Conservation (phyloP, 1,284 basidiomycete genomes). For the Ceratobasidium sp. region DNA sequence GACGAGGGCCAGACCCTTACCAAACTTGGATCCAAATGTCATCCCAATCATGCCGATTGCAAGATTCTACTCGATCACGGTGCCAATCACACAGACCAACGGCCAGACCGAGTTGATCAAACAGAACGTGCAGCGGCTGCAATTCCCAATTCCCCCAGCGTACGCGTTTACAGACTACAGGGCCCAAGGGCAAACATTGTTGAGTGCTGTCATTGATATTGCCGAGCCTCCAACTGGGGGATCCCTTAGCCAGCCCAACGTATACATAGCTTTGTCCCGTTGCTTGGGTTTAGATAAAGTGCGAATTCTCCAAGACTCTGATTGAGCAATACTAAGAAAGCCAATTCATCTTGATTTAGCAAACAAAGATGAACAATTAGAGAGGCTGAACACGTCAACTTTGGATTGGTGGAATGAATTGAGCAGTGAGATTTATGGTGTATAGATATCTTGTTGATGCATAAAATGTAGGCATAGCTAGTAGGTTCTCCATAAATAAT, state of each 20-base stretch:
- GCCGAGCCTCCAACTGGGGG: conserved; percentile 11
- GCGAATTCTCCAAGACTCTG: background rate
- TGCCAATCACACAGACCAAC: background rate
- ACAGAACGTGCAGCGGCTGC: background rate
- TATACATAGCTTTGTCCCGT: conserved; percentile 42
- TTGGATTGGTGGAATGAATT: background rate
- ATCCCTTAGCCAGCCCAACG: conserved; percentile 23
- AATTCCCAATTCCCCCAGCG: too few relatives aligned
- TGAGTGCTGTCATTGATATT: too few relatives aligned
- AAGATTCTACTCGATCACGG: background rate
- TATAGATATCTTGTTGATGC: too few relatives aligned
- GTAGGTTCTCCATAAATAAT: too few relatives aligned
- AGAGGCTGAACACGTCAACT: background rate
- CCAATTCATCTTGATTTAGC: background rate
- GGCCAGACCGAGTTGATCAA: conserved; percentile 20
- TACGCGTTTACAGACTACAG: too few relatives aligned
- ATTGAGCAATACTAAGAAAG: conserved; percentile 5
- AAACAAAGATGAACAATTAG: background rate
- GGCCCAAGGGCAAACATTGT: too few relatives aligned
- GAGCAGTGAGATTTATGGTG: background rate
- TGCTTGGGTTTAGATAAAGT: conserved; percentile 43
- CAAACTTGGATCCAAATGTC: conserved; percentile 12
- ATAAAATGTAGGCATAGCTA: too few relatives aligned
- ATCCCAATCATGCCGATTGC: conserved; percentile 46
- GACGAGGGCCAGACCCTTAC: conserved; percentile 13